Evolutionary conservation across 495 filamentous ascomycete genomes (phyloP), one percentile per base, ranked within the genome.

Genomic region (Pyrenopolyporus hunteri): DNA sequence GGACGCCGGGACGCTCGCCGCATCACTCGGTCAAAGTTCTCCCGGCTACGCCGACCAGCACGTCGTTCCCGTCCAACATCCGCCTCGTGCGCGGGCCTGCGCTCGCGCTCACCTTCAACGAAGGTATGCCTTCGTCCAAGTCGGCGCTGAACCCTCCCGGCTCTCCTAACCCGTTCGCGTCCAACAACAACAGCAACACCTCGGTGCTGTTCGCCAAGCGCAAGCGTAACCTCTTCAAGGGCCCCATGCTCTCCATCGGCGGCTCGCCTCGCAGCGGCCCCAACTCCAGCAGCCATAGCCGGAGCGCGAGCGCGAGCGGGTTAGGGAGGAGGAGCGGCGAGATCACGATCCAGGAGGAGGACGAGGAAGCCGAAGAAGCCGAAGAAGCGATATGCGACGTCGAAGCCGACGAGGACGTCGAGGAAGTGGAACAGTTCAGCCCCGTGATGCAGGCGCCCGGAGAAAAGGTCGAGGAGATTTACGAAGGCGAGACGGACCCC

Each of bases 21-120:
- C 91, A 97, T 72, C 82, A 87, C 47, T 96, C 93, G 0, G 86
- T 97, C 70, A 98, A 98, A 76, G 90, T 98, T 11, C 83, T 98
- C 3, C 94, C 94, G 2, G 90, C 93, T 0, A 98, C 94, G 0
- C 94, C 94, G 0, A 95, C 90, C 2, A 74, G 83, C 5, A 82
- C 85, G 7, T 74, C 85, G 11, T 96, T 97, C 69, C 94, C 93
- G 0, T 90, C 86, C 35, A 93, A 94, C 61, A 90, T 97, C 54
- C 88, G 93, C 9, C 77, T 96, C 19, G 90, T 94, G 2, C 84
- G 94, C 46, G 86, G 85, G 39, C 78, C 78, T 0, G 55, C 67
- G 2, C 45, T 71, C 6, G 13, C 80, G 29, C 73, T 71, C 10
- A 74, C 75, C 10, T 86, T 84, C 57, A 85, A 83, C 60, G 85